Evolutionary conservation across 2,329 filamentous ascomycete genomes (phyloP), one percentile per base, ranked within the genome.

Genomic region (Aspergillus nomiae): DNA sequence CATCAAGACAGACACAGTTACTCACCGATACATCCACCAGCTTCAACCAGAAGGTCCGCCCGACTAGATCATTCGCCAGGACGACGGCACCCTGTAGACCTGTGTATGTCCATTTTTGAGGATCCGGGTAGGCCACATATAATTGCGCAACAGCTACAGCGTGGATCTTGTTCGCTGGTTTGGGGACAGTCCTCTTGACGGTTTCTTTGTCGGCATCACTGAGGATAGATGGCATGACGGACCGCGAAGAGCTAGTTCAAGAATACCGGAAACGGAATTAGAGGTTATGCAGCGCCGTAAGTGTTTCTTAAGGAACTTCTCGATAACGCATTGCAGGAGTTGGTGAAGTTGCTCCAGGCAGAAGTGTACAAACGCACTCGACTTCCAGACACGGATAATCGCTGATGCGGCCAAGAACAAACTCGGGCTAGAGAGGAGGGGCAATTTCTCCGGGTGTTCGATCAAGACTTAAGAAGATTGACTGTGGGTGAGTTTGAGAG

Each of bases 41-140:
- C 83, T 99, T 99, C 70, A 99, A 83, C 92, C 94, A 99, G 80
- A 94, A 96, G 0, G 95, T 97, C 78, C 97, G 90, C 68, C 95
- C 95, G 32, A 98, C 93, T 45, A 96, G 81, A 76, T 99, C 95
- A 77, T 98, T 96, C 69, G 92, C 91, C 67, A 99, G 87, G 59
- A 97, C 94, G 41, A 89, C 87, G 57, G 95, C 95, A 59, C 95
- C 95, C 77, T 98, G 95, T 53, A 98, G 81, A 16, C 94, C 95
- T 0, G 94, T 97, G 76, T 94, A 96, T 32, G 89, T 94, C 95
- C 95, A 99, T 93, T 85, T 88, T 66, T 89, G 86, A 67, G 86
- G 86, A 81, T 95, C 88, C 14, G 95, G 95, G 74, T 96, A 91
- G 72, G 94, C 94, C 75, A 98, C 88, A 80, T 97, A 98, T 70